Evolutionary conservation across 352 stramenopile species (phyloP).

Genomic region (Globisporangium irregulare): DNA sequence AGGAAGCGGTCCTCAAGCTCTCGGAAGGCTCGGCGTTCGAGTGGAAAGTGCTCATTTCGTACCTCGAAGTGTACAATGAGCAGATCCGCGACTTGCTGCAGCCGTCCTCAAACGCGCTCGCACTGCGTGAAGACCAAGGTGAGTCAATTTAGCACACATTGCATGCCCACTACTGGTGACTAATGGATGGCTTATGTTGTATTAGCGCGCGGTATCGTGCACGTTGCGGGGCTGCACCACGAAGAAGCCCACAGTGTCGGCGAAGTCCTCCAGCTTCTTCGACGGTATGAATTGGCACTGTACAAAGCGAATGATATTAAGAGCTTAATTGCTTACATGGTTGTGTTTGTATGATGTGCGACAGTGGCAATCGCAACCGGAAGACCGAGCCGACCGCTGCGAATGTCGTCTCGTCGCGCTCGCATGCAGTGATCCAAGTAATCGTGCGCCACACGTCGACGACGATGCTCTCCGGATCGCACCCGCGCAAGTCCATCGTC

Average conservation of each 20-base stretch:
- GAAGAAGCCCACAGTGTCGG: slow-evolving; percentile 42
- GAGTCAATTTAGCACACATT: background rate
- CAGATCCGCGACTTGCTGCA: slow-evolving; percentile 89
- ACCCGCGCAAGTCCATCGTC: slow-evolving; percentile 49
- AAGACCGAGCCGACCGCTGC: slow-evolving; percentile 72
- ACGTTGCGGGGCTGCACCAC: slow-evolving; percentile 52
- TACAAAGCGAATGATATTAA: background rate
- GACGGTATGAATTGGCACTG: slow-evolving; percentile 24
- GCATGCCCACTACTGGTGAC: background rate
- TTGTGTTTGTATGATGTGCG: background rate
- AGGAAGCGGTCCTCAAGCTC: slow-evolving; percentile 44
- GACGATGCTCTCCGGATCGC: slow-evolving; percentile 44
- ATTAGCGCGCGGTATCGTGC: slow-evolving; percentile 43
- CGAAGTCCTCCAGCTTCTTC: slow-evolving; percentile 46
- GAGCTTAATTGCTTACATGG: background rate
- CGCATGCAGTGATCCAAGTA: slow-evolving; percentile 84
- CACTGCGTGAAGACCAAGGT: slow-evolving; percentile 54
- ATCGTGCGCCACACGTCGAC: slow-evolving; percentile 52
- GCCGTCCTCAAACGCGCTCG: slow-evolving; percentile 26
- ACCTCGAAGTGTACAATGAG: slow-evolving; percentile 94
- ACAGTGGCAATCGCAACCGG: slow-evolving; percentile 48
- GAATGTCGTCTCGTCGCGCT: slow-evolving; percentile 80
- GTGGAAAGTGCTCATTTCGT: slow-evolving; percentile 83
- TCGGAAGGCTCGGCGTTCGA: slow-evolving; percentile 47
- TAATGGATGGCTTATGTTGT: background rate